A percentile compares a stretch with the other conserved stretches of the same genome.
phyloP scores from a whole-genome alignment of 1,139 yeast genomes.

The Hyphopichia buzzinii region DNA sequence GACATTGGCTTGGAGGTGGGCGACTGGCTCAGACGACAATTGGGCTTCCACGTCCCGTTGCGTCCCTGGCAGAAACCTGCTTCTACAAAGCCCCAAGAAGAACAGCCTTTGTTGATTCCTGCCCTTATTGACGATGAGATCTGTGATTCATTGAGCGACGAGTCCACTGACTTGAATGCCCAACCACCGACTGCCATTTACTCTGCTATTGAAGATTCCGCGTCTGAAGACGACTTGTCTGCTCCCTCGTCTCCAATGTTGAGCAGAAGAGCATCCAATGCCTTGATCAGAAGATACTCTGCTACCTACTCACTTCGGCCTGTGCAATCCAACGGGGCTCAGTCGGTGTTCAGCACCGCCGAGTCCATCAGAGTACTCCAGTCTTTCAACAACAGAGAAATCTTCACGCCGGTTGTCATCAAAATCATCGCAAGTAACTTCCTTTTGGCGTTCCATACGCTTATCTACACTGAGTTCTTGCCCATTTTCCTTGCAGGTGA shows the following conservation, averaged over 20 bases:
- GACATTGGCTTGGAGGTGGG: constrained; percentile 58
- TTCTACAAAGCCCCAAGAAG: not conserved
- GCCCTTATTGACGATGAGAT: not conserved
- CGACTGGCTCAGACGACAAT: constrained; percentile 34
- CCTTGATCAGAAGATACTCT: constrained; percentile 42
- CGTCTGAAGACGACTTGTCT: constrained; percentile 6
- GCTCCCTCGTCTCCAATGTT: constrained; percentile 24
- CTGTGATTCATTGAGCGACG: not conserved
- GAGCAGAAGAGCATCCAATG: constrained; percentile 37
- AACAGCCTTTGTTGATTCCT: not conserved
- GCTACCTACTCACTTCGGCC: constrained; percentile 3
- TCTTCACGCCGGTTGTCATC: constrained; percentile 37
- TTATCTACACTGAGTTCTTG: constrained; percentile 54
- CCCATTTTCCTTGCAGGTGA: constrained; percentile 60
- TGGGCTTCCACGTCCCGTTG: constrained; percentile 30
- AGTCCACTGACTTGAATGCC: not conserved
- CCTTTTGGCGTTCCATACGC: constrained; percentile 45
- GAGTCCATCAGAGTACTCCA: constrained; percentile 1
- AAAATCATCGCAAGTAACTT: constrained; percentile 42
- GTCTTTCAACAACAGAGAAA: constrained; percentile 3
- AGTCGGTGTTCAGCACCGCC: not conserved
- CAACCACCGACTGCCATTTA: constrained; percentile 2
- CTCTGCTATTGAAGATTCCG: constrained; percentile 5
- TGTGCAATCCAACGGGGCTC: not conserved
- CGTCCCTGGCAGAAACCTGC: constrained; percentile 31